A percentile compares a stretch with the other conserved stretches of the same genome.
Evolutionary conservation across 352 stramenopile species (phyloP).

Genomic region (Pythium aquatile): DNA sequence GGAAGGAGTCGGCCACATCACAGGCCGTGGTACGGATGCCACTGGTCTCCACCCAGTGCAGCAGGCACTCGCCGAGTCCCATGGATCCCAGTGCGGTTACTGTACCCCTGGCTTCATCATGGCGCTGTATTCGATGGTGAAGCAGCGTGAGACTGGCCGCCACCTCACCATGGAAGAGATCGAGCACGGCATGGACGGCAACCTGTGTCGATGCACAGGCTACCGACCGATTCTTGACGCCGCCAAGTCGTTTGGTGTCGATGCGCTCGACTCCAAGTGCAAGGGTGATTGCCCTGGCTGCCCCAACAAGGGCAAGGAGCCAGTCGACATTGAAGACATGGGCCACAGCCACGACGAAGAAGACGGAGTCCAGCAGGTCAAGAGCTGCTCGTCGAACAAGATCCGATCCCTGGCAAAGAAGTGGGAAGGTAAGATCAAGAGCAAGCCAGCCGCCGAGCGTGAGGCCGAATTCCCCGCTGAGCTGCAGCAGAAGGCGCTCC

Average conservation of each 20-base stretch:
- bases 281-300: constrained; percentile 66
- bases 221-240: constrained; percentile 85
- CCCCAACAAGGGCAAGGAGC: constrained; percentile 50
- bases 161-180: constrained; percentile 86
- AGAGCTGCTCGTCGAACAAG: constrained; percentile 68
- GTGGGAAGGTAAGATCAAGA: constrained; percentile 27
- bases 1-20: constrained; percentile 63
- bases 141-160: constrained; percentile 63
- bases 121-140: constrained; percentile 81
- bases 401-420: constrained; percentile 55
- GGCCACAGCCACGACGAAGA: constrained; percentile 15
- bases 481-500: constrained; percentile 50
- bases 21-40: constrained; percentile 29
- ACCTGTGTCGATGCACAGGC: constrained; percentile 94
- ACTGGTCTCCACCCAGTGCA: constrained; percentile 83
- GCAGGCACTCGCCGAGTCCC: constrained; percentile 84
- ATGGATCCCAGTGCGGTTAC: constrained; percentile 94
- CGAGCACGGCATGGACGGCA: constrained; percentile 94
- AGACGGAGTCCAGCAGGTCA: constrained; percentile 36
- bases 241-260: constrained; percentile 82
- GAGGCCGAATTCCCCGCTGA: constrained; percentile 51
- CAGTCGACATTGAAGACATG: constrained; percentile 62
- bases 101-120: constrained; percentile 90
- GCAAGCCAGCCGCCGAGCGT: constrained; percentile 15
- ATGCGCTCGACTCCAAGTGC: constrained; percentile 58